These are phyloP conservation scores for Euphorbia celastroides DNA, from an alignment of 441 rosid genomes.

Conservation along the genomic window DNA sequence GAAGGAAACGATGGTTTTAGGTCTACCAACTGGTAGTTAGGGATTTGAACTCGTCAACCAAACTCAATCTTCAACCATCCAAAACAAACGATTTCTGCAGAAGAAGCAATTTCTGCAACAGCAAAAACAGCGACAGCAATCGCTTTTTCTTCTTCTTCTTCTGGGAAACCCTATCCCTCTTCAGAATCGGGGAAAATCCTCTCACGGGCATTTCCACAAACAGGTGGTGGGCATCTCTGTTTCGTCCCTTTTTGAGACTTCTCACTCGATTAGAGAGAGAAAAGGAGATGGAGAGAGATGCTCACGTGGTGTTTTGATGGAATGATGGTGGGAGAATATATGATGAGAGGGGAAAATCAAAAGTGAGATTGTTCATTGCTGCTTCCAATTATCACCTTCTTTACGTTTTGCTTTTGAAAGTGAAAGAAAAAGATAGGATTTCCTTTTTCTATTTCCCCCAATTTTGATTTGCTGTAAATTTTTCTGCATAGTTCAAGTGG, in stretches of 20 bases:
- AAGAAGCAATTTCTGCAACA: conserved; percentile 15
- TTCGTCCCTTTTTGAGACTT: not conserved
- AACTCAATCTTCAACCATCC: conserved; percentile 32
- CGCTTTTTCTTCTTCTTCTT: conserved; percentile 19
- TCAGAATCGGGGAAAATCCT: conserved; percentile 15
- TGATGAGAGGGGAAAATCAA: conserved; percentile 29
- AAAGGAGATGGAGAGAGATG: conserved; percentile 12
- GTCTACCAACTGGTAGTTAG: conserved; percentile 95
- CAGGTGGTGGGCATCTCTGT: conserved; percentile 27
- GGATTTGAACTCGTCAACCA: conserved; percentile 71
- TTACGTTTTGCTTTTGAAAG: not conserved
- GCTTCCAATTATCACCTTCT: conserved; percentile 23
- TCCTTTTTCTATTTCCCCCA: conserved; percentile 6
- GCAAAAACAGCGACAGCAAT: conserved; percentile 29
- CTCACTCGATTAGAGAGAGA: not conserved
- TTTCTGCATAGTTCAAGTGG: conserved; percentile 20
- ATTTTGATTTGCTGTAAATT: not conserved
- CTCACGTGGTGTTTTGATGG: conserved; percentile 75
- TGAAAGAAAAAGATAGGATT: not conserved
- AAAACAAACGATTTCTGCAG: conserved; percentile 19
- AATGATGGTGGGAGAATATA: conserved; percentile 39
- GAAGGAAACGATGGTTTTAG: conserved; percentile 59
- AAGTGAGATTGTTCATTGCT: conserved; percentile 26
- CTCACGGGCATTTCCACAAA: conserved; percentile 6
- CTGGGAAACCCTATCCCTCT: conserved; percentile 14